Evolutionary conservation across 352 stramenopile species (phyloP), one percentile per base, ranked within the genome.

Genomic region (Pythium scleroteichum): DNA sequence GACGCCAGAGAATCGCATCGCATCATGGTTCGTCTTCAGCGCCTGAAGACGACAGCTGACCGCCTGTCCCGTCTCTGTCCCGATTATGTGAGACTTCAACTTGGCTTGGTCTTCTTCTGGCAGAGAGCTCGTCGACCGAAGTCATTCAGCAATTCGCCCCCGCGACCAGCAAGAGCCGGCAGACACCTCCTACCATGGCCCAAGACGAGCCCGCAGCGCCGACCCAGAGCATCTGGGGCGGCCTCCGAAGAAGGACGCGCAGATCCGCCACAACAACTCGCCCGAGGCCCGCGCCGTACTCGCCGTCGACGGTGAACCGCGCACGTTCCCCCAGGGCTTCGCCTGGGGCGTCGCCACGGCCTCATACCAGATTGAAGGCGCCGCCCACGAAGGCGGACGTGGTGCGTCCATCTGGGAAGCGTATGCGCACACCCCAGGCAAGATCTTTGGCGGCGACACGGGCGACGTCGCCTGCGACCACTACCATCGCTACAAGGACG

Each of bases 311-410:
- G 33, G 33, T 14, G 33, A 39, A 14, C 8, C 33, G 33, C 33
- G 33, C 33, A 14, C 33, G 33, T 87, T 87, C 56, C 77, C 77
- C 0, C 53, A 75, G 17, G 55, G 39, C 42, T 97, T 97, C 68
- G 52, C 85, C 29, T 97, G 79, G 79, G 93, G 93, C 40, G 78
- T 75, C 0, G 88, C 91, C 27, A 97, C 91, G 0, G 91, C 91
- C 10, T 75, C 82, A 27, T 97, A 97, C 75, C 92, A 98, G 79
- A 88, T 98, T 24, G 93, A 98, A 73, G 93, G 92, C n/a, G 92
- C 77, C 0, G 50, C 71, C 19, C 64, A 91, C 40, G 79, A 92
- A 73, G 92, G 81, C 45, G 91, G 90, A 17, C 76, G 89, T 12
- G 85, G 82, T 19, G 56, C 72, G 82, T 78, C 71, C 49, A 97